phyloP scores from a whole-genome alignment of 2,329 filamentous ascomycete genomes.

The Penicillium expansum region DNA sequence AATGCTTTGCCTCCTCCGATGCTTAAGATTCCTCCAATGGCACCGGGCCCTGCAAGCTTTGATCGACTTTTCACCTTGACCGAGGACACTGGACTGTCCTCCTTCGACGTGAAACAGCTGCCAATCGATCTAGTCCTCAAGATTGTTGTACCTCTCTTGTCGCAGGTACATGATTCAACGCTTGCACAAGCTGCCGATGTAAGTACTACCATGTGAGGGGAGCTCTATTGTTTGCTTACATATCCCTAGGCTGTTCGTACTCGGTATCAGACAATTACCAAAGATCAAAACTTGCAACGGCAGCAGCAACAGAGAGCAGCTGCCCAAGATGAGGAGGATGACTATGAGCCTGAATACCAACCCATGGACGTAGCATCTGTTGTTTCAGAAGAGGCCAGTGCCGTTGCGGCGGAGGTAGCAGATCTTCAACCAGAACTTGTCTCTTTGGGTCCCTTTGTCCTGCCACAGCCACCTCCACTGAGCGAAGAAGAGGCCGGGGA shows the following conservation, averaged over 20 bases:
- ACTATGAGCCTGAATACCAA: conserved; percentile 87
- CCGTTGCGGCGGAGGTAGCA: conserved; percentile 74
- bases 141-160: conserved; percentile 76
- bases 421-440: conserved; percentile 59
- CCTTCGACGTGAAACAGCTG: conserved; percentile 79
- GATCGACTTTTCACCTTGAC: conserved; percentile 87
- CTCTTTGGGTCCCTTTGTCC: conserved; percentile 70
- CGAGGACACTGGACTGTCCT: conserved; percentile 67
- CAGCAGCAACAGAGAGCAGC: conserved; percentile 29
- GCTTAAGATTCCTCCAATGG: conserved; percentile 65
- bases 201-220: conserved; percentile 26
- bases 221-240: conserved; percentile 12
- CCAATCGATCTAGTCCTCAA: conserved; percentile 72
- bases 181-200: conserved; percentile 72
- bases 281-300: conserved; percentile 36
- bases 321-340: conserved; percentile 70
- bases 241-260: conserved; percentile 37
- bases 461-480: conserved; percentile 73
- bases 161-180: conserved; percentile 65
- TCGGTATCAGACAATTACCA: conserved; percentile 38
- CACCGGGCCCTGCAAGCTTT: conserved; percentile 71
- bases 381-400: conserved; percentile 53
- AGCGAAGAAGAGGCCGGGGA: conserved; percentile 69
- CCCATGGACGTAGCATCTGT: conserved; percentile 56
- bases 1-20: conserved; percentile 51